These are phyloP conservation scores for Salix exigua DNA, from an alignment of 345 rosid species.

Conservation along the genomic window DNA sequence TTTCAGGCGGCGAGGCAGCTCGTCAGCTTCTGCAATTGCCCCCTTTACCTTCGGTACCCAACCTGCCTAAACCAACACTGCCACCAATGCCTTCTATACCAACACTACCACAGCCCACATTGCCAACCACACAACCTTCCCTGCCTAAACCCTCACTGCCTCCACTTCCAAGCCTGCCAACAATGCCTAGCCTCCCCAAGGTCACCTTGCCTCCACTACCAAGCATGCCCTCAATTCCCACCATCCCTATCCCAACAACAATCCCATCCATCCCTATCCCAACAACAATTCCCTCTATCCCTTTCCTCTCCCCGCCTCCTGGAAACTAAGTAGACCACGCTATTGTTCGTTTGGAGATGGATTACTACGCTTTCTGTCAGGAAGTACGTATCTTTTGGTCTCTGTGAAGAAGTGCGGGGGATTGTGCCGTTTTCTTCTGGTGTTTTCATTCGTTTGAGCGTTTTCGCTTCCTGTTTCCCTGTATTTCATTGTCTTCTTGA, in stretches of 20 bases:
- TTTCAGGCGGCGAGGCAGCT: slow-evolving; percentile 20
- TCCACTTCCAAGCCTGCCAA: no score
- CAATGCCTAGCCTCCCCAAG: slow-evolving; percentile 10
- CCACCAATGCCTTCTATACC: slow-evolving; percentile 25
- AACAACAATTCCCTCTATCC: slow-evolving; percentile 28
- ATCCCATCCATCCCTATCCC: slow-evolving; percentile 14
- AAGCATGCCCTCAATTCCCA: slow-evolving; percentile 25
- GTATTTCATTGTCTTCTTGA: no score
- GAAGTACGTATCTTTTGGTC: no score
- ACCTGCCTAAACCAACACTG: slow-evolving; percentile 9
- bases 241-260: no score
- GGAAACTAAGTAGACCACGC: no score
- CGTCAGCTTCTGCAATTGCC: slow-evolving; percentile 25
- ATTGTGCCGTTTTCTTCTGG: no score
- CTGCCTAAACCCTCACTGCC: slow-evolving; percentile 16
- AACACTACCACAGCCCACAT: slow-evolving; percentile 5
- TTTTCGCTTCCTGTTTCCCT: no score
- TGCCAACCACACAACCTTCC: slow-evolving; percentile 13
- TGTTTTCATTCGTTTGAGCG: no score
- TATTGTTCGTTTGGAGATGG: no score
- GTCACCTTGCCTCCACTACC: slow-evolving; percentile 22
- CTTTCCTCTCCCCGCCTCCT: slow-evolving; percentile 35
- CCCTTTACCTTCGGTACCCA: no score
- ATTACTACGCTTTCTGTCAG: no score
- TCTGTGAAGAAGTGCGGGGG: no score